phyloP scores from a whole-genome alignment of 164 flowering plant species.

The Taxillus chinensis region DNA sequence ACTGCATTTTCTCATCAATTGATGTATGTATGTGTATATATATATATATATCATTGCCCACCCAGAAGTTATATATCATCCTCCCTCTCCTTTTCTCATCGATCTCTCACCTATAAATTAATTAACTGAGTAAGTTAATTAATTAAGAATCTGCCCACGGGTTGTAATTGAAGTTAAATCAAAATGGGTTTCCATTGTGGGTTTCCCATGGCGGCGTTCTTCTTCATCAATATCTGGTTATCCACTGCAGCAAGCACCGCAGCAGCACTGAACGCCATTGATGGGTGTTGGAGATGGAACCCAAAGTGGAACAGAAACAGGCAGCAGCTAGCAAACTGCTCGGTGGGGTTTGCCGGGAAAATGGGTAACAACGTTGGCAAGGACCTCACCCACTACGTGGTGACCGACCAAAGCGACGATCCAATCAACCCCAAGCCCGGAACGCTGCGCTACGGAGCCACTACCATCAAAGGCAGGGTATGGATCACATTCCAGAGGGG shows the following conservation, averaged over 20 bases:
- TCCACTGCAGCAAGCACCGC: not conserved
- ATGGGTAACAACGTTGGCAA: slow-evolving; percentile 53
- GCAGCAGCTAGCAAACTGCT: slow-evolving; percentile 56
- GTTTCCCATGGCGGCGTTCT: not conserved
- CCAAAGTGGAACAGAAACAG: slow-evolving; percentile 45
- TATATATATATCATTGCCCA: too few species aligned
- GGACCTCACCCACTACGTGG: slow-evolving; percentile 30
- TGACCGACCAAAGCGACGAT: slow-evolving; percentile 59
- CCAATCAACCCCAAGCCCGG: slow-evolving; percentile 52
- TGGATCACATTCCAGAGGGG: slow-evolving; percentile 69
- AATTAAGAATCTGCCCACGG: too few species aligned
- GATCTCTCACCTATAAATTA: too few species aligned
- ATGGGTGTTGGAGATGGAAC: slow-evolving; percentile 60
- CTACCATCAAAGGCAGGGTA: slow-evolving; percentile 37
- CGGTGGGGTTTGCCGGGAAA: slow-evolving; percentile 74
- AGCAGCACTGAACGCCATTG: slow-evolving; percentile 38
- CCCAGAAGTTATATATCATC: too few species aligned
- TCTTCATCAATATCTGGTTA: not conserved
- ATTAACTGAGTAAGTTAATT: too few species aligned
- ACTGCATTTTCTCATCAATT: too few species aligned
- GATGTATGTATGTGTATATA: too few species aligned
- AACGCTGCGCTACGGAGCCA: slow-evolving; percentile 57
- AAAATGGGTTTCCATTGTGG: too few species aligned
- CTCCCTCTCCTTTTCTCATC: too few species aligned
- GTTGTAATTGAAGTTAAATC: too few species aligned